phyloP scores from a whole-genome alignment of 139 green algal genomes.

The Micractinium conductrix region DNA sequence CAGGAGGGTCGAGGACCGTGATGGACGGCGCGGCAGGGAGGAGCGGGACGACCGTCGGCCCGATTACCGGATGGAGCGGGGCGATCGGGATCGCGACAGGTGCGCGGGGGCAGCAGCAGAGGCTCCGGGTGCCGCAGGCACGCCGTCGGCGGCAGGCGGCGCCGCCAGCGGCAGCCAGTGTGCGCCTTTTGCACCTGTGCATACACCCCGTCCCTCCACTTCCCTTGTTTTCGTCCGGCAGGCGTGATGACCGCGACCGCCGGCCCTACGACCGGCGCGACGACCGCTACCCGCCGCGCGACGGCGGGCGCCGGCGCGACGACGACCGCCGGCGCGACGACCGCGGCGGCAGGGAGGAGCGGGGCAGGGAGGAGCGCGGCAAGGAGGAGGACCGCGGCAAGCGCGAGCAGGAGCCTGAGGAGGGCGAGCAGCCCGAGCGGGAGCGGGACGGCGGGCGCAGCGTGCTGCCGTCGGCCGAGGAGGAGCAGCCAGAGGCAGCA shows the following conservation, averaged over 20 bases:
- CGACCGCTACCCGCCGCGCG: background rate
- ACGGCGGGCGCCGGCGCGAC: too few species aligned
- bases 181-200: background rate
- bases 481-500: background rate
- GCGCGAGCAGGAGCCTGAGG: background rate
- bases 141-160: background rate
- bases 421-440: background rate
- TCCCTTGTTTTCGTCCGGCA: background rate
- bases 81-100: background rate
- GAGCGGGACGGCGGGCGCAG: background rate
- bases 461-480: background rate
- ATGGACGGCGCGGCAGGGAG: conserved; percentile 7
- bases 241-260: conserved; percentile 14
- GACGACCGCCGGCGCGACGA: background rate
- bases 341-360: too few species aligned
- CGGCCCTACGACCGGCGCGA: background rate
- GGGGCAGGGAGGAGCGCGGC: too few species aligned
- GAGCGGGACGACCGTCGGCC: conserved; percentile 6
- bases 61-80: conserved; percentile 24
- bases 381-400: too few species aligned
- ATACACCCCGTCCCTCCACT: background rate
- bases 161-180: background rate
- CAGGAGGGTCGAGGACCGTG: background rate
- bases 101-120: too few species aligned
- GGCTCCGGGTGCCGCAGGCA: too few species aligned